Base-by-base conservation (phyloP, 257 asterid species). In the Solanum sejunctum region DNA sequence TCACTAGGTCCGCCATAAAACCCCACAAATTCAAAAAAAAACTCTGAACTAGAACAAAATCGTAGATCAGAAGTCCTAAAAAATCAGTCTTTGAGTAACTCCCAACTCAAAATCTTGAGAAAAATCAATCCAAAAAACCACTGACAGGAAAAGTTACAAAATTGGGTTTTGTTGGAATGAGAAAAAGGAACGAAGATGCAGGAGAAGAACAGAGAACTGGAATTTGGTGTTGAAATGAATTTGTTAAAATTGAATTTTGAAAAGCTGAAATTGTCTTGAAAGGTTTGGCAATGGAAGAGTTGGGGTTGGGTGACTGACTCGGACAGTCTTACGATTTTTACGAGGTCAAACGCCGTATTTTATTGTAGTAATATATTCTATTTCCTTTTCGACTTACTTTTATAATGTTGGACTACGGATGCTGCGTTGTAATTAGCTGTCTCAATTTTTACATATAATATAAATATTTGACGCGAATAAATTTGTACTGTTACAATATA, bases 1-100 rank as follows among this genome's bases (percentile, higher is more conserved):
- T 91, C 86, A 92, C 96, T 43, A 90, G 84, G 84, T 93, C 97
- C 61, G 93, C 95, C 97, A 93, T 93, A 4, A 79, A 85, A 20
- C 4, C 26, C 51, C 43, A 83, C 8, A 12, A 15, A 66, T 66
- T 16, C 47, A 66, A 11, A 28, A 43, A 63, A 28, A 43, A 63
- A 20, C 85, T 69, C 85, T 21, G 78, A 82, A 23, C 13, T 41
- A 45, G 51, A 82, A 41, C 67, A 61, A 45, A 82, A 63, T 6
- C 17, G 64, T 52, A 83, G 61, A 39, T 20, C n/a, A 47, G 6
- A 63, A 45, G 20, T 64, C 32, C 32, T 13, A 64, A 49, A 63
- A 47, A 21, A 45, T 54, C 28, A 82, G 58, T 45, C 69, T 54
- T 41, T 36, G 9, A 43, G 26, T 10, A 58, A 83, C 58, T 51